Conservation (phyloP, 177 flowering plant species). For the Vitis hybrid region DNA sequence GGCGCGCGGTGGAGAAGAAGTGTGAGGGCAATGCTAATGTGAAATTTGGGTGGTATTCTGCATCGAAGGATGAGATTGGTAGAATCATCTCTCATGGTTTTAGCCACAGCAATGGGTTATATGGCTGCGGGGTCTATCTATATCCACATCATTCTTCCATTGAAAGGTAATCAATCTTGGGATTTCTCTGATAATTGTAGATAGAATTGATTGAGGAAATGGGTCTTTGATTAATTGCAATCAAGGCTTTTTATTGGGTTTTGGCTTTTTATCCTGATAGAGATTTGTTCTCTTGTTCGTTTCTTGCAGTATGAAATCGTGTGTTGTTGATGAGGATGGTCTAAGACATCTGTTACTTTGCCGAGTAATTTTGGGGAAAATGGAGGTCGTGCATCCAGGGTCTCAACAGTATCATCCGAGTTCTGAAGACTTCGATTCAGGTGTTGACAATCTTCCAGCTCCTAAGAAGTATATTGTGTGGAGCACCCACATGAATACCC, state of each 20-base stretch:
- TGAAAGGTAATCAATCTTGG: constrained; percentile 35
- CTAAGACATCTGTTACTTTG: constrained; percentile 63
- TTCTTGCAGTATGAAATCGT: constrained; percentile 35
- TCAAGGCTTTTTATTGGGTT: no score
- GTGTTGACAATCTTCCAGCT: constrained; percentile 38
- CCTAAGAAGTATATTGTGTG: constrained; percentile 56
- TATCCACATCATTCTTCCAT: constrained; percentile 45
- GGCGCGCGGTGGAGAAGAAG: constrained; percentile 36
- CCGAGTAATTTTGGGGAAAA: constrained; percentile 74
- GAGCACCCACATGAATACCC: constrained; percentile 51
- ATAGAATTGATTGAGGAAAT: neutral
- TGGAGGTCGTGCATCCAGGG: constrained; percentile 47
- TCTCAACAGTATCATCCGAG: constrained; percentile 48
- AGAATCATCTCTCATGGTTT: constrained; percentile 57
- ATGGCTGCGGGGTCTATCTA: constrained; percentile 53
- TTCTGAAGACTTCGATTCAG: constrained; percentile 50
- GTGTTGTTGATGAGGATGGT: constrained; percentile 47
- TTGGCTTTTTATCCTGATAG: neutral
- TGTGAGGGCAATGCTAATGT: constrained; percentile 40
- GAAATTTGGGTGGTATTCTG: constrained; percentile 62
- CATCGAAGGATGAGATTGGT: constrained; percentile 31
- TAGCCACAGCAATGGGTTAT: constrained; percentile 24
- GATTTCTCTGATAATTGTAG: neutral
- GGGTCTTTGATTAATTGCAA: neutral
- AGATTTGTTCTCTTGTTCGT: neutral